Conservation (phyloP, 106 monocot species). For the Dendrobium officinale region DNA sequence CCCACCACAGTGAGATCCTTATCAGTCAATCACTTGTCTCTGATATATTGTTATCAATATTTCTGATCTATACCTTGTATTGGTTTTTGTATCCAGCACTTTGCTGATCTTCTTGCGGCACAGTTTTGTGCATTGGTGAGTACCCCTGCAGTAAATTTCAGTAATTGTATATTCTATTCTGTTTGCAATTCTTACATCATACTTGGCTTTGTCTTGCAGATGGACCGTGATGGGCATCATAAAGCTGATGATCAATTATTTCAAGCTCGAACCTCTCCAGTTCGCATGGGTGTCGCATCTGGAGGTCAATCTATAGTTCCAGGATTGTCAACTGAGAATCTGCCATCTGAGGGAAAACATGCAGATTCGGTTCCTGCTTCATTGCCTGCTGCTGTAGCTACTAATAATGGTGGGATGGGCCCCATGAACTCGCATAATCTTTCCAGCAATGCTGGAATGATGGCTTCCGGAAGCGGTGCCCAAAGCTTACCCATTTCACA, state of each 20-base stretch:
- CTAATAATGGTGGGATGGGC: slow-evolving; percentile 22
- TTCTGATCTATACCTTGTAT: neutral
- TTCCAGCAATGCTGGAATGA: slow-evolving; percentile 31
- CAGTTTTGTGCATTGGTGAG: slow-evolving; percentile 62
- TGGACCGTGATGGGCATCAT: slow-evolving; percentile 63
- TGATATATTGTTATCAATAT: neutral
- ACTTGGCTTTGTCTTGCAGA: slow-evolving; percentile 24
- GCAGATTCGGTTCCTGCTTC: slow-evolving; percentile 30
- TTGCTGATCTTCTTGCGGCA: slow-evolving; percentile 75
- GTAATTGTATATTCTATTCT: neutral
- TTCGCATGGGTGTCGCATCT: slow-evolving; percentile 20
- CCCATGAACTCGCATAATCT: slow-evolving; percentile 35
- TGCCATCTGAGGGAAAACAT: slow-evolving; percentile 34
- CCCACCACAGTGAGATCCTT: slow-evolving; percentile 59
- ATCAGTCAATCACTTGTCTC: neutral
- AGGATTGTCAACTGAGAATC: slow-evolving; percentile 38
- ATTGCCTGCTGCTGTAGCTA: slow-evolving; percentile 11
- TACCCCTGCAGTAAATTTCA: slow-evolving; percentile 4
- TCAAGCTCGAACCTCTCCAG: slow-evolving; percentile 25
- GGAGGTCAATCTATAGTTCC: slow-evolving; percentile 15
- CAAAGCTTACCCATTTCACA: slow-evolving; percentile 32
- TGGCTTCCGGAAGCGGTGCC: slow-evolving; percentile 41
- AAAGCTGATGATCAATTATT: slow-evolving; percentile 69
- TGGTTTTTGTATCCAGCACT: slow-evolving; percentile 32
- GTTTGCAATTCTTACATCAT: neutral